Base-by-base conservation (phyloP, 306 rosid genomes). In the Lathyrus oleraceus region DNA sequence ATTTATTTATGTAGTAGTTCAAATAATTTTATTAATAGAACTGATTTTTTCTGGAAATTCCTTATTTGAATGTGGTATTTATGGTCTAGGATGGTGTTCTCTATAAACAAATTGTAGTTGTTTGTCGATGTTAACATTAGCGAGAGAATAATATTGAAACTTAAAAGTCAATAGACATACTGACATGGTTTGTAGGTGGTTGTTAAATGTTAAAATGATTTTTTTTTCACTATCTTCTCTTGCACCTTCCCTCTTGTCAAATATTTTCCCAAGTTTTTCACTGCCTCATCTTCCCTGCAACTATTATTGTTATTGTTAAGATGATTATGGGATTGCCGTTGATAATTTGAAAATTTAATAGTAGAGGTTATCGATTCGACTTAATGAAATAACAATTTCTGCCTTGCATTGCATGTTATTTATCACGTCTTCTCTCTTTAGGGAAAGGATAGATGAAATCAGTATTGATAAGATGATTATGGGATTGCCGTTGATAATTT, bases 401-500 rank as follows among this genome's bases (percentile, higher is more conserved):
- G 42, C n/a, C 58, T 49, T 61, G 25, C 61, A 54, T 49, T 49
- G 27, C 7, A 40, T 59, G 47, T 39, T 51, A 12, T 44, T 57
- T 73, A 63, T 30, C 28, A 21, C 20, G 17, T 23, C 52, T 49
- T 65, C 54, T 65, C 54, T 61, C 10, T 58, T 61, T 54, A 42
- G 21, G 57, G 68, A 16, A 32, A 25, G 44, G 42, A 44, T 67
- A 2, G 36, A 68, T 53, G 40, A 43, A 69, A 51, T 15, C 40
- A 6, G 21, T 16, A 20, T 17, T 10, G 5, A 21, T 23, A 54
- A 23, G 61, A 54, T 12, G 35, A 54, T 23, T 54, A 38, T 39
- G 10, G 65, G 74, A 39, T 45, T 58, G 8, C 59, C 19, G 59
- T 65, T 64, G 53, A 40, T 57, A 32, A 77, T 77, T 36, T 54